Evolutionary conservation across 176 grass and related monocot genomes (phyloP).

Genomic region (Phyllostachys edulis): DNA sequence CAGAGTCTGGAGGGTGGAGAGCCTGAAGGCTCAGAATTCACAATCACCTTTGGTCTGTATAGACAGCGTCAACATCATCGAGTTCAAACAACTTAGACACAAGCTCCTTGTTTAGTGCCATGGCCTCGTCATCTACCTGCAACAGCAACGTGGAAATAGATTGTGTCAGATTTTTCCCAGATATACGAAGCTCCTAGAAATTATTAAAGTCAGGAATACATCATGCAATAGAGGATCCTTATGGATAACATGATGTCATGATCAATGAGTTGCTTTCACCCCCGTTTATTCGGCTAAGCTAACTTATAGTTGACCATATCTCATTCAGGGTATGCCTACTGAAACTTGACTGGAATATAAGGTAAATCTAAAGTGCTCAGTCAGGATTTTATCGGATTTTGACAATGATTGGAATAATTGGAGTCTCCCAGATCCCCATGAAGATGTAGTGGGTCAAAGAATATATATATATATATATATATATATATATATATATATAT

Average conservation of each 20-base stretch:
- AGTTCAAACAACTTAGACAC: slow-evolving; percentile 87
- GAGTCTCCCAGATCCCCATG: background rate
- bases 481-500: background rate
- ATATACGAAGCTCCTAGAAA: background rate
- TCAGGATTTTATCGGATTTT: background rate
- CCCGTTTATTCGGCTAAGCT: background rate
- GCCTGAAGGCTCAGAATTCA: background rate
- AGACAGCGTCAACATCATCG: slow-evolving; percentile 94
- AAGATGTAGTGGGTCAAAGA: background rate
- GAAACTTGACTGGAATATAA: slow-evolving; percentile 12
- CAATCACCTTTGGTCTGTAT: slow-evolving; percentile 78
- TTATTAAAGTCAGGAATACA: background rate
- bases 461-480: background rate
- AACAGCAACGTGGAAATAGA: background rate
- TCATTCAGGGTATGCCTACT: background rate
- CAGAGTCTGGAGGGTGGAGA: background rate
- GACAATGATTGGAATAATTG: background rate
- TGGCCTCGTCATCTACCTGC: slow-evolving; percentile 83
- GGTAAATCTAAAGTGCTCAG: background rate
- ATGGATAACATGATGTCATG: background rate
- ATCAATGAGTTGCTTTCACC: background rate
- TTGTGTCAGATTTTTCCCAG: background rate
- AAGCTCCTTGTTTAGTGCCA: slow-evolving; percentile 93
- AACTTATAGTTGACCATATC: background rate
- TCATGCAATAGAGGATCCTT: background rate